Base-by-base conservation (phyloP, 2,329 filamentous ascomycete species). In the Botrytis fabae region DNA sequence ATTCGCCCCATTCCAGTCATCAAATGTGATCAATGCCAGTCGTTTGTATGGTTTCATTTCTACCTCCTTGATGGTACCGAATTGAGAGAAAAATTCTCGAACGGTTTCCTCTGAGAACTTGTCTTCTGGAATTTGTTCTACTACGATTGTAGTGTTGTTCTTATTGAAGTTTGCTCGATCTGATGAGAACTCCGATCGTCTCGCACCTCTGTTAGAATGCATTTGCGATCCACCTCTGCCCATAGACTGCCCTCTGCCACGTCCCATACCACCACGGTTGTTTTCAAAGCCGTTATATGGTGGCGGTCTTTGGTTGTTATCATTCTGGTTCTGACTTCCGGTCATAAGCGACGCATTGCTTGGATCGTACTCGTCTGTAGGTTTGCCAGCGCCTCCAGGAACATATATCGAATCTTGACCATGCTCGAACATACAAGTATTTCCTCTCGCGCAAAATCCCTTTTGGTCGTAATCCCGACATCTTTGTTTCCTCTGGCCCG, bases 121-220 rank as follows among this genome's bases (percentile, higher is more conserved):
- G 32, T 93, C 91, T 74, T 91, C 87, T 0, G 93, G 93, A 9
- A 96, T 95, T 73, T 91, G 90, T 79, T 95, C 92, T 4, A 96
- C 86, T 3, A 95, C 92, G 32, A 96, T 87, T 0, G 89, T 89
- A 12, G 88, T 91, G 77, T 90, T 91, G 0, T 85, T 86, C 71
- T 83, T 85, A 80, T 94, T 91, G 68, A 85, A 81, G 40, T 89
- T 86, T 0, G 90, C 89, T 0, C 91, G 90, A 35, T 89, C 86
- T 0, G 87, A 85, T 0, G 92, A 92, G 78, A 93, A 90, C 0
- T 89, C 83, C 5, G 91, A 86, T 74, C 80, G 74, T 28, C 80
- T 80, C 54, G 77, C 77, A 60, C 78, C 75, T 65, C 80, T 76
- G 20, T 70, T 69, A 32, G 72, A 48, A 69, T 73, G 76, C 22